Percentiles rank a stretch among this genome's conserved stretches.
These are phyloP conservation scores for Clarireedia homoeocarpa DNA, from an alignment of 2,329 filamentous ascomycete genomes.

Conservation along the genomic window DNA sequence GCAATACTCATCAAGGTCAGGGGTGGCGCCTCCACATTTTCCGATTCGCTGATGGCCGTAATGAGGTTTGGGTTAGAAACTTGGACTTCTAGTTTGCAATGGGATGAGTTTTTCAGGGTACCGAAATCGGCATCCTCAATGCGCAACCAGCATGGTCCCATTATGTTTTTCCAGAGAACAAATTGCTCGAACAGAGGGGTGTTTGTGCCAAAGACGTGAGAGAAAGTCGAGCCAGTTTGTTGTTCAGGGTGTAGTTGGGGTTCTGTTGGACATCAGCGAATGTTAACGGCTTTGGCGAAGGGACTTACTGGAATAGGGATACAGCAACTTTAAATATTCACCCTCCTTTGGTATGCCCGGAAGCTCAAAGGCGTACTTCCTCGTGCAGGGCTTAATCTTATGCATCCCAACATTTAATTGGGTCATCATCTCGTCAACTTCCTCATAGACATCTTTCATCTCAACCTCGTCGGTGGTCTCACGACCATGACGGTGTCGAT, in stretches of 20 bases:
- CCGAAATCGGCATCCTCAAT: constrained; percentile 81
- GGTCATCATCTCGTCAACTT: constrained; percentile 84
- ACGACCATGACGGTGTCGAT: constrained; percentile 51
- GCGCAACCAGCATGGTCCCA: constrained; percentile 96
- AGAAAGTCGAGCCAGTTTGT: constrained; percentile 78
- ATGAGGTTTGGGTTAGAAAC: constrained; percentile 73
- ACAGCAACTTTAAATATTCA: constrained; percentile 91
- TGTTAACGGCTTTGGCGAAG: not conserved
- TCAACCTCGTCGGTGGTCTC: constrained; percentile 71
- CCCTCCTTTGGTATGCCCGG: constrained; percentile 78
- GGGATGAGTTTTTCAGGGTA: constrained; percentile 82
- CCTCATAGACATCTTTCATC: constrained; percentile 83
- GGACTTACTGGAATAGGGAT: constrained; percentile 72
- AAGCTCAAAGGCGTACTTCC: constrained; percentile 95
- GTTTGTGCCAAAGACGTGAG: constrained; percentile 86
- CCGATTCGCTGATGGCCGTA: constrained; percentile 63
- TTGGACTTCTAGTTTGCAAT: constrained; percentile 90
- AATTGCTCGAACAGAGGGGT: constrained; percentile 96
- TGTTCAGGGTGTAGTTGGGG: constrained; percentile 59
- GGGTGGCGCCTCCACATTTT: constrained; percentile 75
- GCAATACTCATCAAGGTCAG: constrained; percentile 94
- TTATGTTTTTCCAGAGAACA: constrained; percentile 96
- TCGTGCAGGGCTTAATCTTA: constrained; percentile 83
- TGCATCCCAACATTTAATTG: constrained; percentile 78
- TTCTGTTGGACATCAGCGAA: constrained; percentile 36